Evolutionary conservation across 1,139 yeast genomes (phyloP), one percentile per base, ranked within the genome.

Genomic region (Sugiyamaella xylanicola): DNA sequence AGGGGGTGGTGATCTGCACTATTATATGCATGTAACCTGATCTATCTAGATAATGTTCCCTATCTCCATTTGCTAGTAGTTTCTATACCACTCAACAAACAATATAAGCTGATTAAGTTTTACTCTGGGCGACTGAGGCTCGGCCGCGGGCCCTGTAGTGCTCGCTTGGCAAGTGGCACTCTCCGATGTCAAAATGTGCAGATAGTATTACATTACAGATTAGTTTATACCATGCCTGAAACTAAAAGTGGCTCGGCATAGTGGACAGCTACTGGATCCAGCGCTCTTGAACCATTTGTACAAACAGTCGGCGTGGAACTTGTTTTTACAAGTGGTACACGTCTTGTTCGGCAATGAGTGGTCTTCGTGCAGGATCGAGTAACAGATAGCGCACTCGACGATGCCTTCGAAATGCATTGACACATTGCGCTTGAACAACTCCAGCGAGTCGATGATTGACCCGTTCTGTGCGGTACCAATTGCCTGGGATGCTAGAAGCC

Each of bases 241-340:
- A 17, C 64, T 62, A 45, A 88, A 87, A 40, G 85, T 82, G 15
- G 90, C 76, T 69, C 99, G 85, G 74, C 99, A 93, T 66, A 93
- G 77, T 43, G 99, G 99, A 76, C 99, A 93, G 1, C 96, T 86
- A 63, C 90, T 86, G 56, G 88, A 81, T 46, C 95, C 95, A 16
- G 96, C 89, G 64, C 96, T 90, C 76, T 90, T 89, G 74, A 93
- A 93, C 99, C 99, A 93, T 70, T 92, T 88, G 77, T 90, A 92
- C 56, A 93, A 77, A 77, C 99, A 93, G 9, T 95, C 96, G n/a
- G 97, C 86, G 70, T 93, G 99, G 77, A 92, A 93, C 71, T 87
- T 89, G 75, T 95, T 92, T 66, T 84, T 84, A 77, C 99, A 93
- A 0, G 97, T 91, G 13, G 86, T 78, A 73, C 99, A 93, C 4